Conservation (phyloP, 371 early-diverging fungal genomes). For the Mucor circinelloides region DNA sequence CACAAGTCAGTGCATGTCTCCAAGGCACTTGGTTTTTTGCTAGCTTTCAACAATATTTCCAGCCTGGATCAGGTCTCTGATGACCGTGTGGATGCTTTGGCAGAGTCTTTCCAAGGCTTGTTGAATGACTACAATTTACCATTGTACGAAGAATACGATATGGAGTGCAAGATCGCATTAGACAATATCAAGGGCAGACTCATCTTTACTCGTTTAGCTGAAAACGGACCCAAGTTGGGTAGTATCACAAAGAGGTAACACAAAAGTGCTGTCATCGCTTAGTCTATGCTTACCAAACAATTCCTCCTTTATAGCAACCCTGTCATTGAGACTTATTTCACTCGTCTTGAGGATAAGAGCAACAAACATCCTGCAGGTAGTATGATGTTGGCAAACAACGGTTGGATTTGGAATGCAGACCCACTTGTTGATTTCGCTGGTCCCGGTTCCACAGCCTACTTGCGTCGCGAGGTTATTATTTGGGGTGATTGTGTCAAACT, state of each 20-base stretch:
- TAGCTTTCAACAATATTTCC: slow-evolving; percentile 29
- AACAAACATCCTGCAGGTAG: slow-evolving; percentile 60
- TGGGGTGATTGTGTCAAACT: slow-evolving; percentile 99
- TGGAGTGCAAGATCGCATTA: slow-evolving; percentile 71
- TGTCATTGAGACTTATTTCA: slow-evolving; percentile 91
- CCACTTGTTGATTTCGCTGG: slow-evolving; percentile 93
- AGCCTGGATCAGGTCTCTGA: slow-evolving; percentile 18
- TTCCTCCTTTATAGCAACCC: slow-evolving; percentile 56
- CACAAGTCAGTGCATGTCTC: slow-evolving; percentile 48
- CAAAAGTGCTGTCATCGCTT: not conserved
- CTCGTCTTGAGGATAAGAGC: slow-evolving; percentile 61
- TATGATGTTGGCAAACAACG: slow-evolving; percentile 88
- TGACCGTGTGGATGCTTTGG: slow-evolving; percentile 30
- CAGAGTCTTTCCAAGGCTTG: slow-evolving; percentile 45
- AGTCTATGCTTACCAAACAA: not conserved
- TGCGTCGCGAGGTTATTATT: slow-evolving; percentile 92
- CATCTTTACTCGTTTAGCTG: slow-evolving; percentile 85
- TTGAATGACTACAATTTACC: slow-evolving; percentile 85
- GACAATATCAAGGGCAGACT: slow-evolving; percentile 78
- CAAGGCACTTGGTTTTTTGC: slow-evolving; percentile 51
- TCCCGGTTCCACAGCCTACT: slow-evolving; percentile 81
- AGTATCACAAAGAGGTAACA: slow-evolving; percentile 52
- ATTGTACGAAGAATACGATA: slow-evolving; percentile 83
- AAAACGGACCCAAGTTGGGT: slow-evolving; percentile 64
- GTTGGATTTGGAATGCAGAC: slow-evolving; percentile 99